phyloP scores from a whole-genome alignment of 192 early-diverging fungal genomes.

The Coemansia sp. region DNA sequence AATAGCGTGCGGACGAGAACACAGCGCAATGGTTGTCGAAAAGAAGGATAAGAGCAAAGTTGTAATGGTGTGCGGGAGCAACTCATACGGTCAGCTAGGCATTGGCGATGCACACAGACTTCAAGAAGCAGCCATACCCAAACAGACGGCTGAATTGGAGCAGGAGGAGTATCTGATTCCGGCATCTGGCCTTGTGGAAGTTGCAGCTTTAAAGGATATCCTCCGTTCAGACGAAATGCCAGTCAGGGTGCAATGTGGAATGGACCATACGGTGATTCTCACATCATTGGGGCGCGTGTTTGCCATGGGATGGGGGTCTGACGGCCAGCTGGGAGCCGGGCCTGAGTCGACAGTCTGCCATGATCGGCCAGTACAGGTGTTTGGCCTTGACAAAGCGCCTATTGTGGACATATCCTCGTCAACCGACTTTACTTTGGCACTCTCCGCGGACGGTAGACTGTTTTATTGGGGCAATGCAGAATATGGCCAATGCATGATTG shows the following conservation, averaged over 20 bases:
- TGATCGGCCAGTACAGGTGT: conserved; percentile 51
- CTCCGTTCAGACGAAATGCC: conserved; percentile 38
- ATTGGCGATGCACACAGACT: conserved; percentile 12
- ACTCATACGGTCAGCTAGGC: conserved; percentile 72
- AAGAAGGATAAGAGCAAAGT: not conserved
- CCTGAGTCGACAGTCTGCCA: conserved; percentile 43
- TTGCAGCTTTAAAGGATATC: conserved; percentile 20
- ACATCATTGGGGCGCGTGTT: conserved; percentile 61
- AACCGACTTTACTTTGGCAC: conserved; percentile 69
- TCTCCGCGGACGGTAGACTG: conserved; percentile 54
- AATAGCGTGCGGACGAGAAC: conserved; percentile 68
- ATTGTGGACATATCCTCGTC: conserved; percentile 60
- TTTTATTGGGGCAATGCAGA: conserved; percentile 79
- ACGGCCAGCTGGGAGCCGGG: conserved; percentile 71
- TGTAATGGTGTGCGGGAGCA: conserved; percentile 64
- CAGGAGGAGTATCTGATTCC: conserved; percentile 1
- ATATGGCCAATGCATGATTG: conserved; percentile 72
- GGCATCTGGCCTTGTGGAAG: conserved; percentile 13
- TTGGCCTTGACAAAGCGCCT: conserved; percentile 38
- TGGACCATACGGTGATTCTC: conserved; percentile 67
- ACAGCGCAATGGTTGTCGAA: conserved; percentile 59
- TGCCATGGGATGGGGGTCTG: conserved; percentile 78
- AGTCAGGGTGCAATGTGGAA: conserved; percentile 62
- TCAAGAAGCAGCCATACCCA: not conserved
- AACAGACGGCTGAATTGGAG: not conserved